These are phyloP conservation scores for Rusavskia elegans DNA, from an alignment of 495 filamentous ascomycete genomes.

Conservation along the genomic window DNA sequence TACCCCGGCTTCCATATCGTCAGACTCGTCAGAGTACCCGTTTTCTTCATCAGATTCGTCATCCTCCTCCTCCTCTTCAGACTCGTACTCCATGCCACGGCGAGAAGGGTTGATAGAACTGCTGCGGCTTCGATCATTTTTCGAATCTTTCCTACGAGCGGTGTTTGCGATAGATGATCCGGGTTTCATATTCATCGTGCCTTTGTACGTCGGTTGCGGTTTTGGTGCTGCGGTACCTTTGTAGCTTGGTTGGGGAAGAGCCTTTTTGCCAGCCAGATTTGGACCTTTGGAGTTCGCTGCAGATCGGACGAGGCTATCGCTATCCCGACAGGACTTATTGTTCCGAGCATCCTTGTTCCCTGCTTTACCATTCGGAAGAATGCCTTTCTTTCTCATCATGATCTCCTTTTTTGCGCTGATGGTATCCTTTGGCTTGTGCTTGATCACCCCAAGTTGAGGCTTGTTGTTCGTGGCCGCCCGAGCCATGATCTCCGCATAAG, in stretches of 20 bases:
- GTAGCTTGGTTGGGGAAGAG: constrained; percentile 20
- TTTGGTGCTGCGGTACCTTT: constrained; percentile 36
- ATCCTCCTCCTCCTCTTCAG: constrained; percentile 16
- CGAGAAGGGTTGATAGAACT: constrained; percentile 28
- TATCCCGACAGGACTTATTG: not conserved
- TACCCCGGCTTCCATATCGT: constrained; percentile 51
- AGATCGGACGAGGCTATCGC: not conserved
- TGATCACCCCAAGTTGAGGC: constrained; percentile 21
- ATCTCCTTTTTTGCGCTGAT: constrained; percentile 14
- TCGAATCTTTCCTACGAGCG: constrained; percentile 18
- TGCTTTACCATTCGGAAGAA: constrained; percentile 6
- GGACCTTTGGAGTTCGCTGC: not conserved
- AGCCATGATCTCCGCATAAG: constrained; percentile 53
- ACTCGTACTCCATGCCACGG: constrained; percentile 32
- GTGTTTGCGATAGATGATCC: constrained; percentile 15
- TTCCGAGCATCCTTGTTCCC: not conserved
- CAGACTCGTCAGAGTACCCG: constrained; percentile 37
- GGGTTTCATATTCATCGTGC: constrained; percentile 29
- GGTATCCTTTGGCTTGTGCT: constrained; percentile 26
- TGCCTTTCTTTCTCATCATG: constrained; percentile 11
- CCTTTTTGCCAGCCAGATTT: constrained; percentile 3
- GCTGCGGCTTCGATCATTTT: constrained; percentile 5
- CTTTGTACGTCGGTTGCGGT: constrained; percentile 35
- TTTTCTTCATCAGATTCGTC: constrained; percentile 32
- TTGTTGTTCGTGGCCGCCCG: constrained; percentile 35